Base-by-base conservation (phyloP, 805 yeast species). In the Kuraishia cidri region DNA sequence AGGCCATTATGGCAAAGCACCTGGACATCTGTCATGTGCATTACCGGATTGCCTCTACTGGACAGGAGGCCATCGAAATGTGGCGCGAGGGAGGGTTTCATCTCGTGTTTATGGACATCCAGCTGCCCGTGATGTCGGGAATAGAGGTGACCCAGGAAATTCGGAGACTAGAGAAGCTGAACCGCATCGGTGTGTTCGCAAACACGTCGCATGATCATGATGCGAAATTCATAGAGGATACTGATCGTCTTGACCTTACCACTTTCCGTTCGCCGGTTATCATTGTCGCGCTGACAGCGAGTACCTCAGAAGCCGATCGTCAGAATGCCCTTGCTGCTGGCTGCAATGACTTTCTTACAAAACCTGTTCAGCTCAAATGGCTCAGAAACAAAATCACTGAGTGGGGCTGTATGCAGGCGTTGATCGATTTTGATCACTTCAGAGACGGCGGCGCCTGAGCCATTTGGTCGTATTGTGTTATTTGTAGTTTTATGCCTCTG, bases 351-450 rank as follows among this genome's bases (percentile, higher is more conserved):
- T 92, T 81, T 59, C 60, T 92, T 44, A 92, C 97, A 7, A 92
- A 92, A 45, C 99, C 99, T 0, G 97, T 92, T 6, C 90, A 87
- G 45, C 64, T 90, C 44, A 84, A 76, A 31, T 92, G 99, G 99
- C 64, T 92, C 30, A 84, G 87, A 47, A 85, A 84, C 49, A 92
- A 92, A 57, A 83, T 92, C 33, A 81, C 87, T 1, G 97, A 90
- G 56, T 92, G 97, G 97, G 97, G 98, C 1, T 90, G 97, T 56
- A 90, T 90, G 97, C 98, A 90, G 58, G 97, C 97, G 1, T 61
- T 90, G 31, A 88, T 90, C 52, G 94, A 90, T 56, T 90, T 82
- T 54, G 96, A 92, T 52, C 90, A 94, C 24, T 92, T 97, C 94
- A 75, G 72, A 43, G 62, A 63, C 34, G 13, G 26, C 14, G 14